Percentiles rank a stretch among this genome's conserved stretches.
phyloP scores from a whole-genome alignment of 257 asterid genomes.

The Marsdenia floribunda region DNA sequence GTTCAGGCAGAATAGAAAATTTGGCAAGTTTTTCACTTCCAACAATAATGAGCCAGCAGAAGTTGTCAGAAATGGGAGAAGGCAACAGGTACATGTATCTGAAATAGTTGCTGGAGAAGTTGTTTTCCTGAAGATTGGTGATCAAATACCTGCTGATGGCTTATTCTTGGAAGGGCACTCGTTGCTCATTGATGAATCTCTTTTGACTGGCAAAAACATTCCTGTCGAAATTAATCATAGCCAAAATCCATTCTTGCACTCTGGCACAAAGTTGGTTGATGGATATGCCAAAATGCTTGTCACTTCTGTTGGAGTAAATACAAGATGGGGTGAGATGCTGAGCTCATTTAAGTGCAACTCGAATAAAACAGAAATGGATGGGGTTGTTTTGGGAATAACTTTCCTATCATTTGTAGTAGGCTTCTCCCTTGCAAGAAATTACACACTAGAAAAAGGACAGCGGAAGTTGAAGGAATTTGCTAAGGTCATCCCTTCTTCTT shows the following conservation, averaged over 20 bases:
- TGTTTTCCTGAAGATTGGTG: conserved; percentile 31
- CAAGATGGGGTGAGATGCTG: conserved; percentile 36
- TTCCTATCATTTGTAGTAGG: conserved; percentile 23
- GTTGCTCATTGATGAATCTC: conserved; percentile 22
- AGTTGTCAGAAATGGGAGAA: conserved; percentile 23
- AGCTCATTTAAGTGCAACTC: conserved; percentile 13
- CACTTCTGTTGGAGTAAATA: conserved; percentile 27
- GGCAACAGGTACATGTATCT: conserved; percentile 17
- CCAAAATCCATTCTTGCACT: conserved; percentile 26
- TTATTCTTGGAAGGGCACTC: conserved; percentile 30
- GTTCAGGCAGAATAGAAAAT: conserved; percentile 21
- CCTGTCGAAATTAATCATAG: conserved; percentile 14
- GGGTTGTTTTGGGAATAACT: conserved; percentile 27
- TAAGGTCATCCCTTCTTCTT: not conserved
- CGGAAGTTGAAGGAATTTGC: not conserved
- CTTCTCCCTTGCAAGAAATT: not conserved
- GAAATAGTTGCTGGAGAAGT: conserved; percentile 34
- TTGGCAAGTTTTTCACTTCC: conserved; percentile 5
- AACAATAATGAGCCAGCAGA: conserved; percentile 18
- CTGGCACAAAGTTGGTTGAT: conserved; percentile 27
- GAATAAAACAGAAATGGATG: conserved; percentile 25
- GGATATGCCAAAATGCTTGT: conserved; percentile 34
- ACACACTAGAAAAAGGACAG: not conserved
- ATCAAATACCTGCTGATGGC: conserved; percentile 38
- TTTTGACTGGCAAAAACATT: conserved; percentile 22